Base-by-base conservation (phyloP, 2,329 filamentous ascomycete genomes). In the Berkeleyomyces rouxiae region DNA sequence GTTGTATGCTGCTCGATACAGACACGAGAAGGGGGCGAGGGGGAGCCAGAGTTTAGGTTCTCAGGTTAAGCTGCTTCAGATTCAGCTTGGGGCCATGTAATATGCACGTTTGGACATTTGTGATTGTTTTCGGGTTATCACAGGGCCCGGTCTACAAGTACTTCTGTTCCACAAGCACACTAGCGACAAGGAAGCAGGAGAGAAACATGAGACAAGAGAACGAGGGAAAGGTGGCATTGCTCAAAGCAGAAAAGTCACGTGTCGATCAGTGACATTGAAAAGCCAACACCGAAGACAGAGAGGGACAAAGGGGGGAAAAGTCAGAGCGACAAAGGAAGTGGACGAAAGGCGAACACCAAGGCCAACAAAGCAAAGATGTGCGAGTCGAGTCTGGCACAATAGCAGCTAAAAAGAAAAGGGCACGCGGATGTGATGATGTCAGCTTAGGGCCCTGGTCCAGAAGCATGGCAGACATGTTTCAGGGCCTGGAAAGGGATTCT, bases 91-190 rank as follows among this genome's bases (percentile, higher is more conserved):
- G 51, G 51, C 51, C 23, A 23, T 1, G 23, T 23, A 23, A 55
- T 55, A 55, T 55, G 51, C 51, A 55, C 33, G 51, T 55, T 55
- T 55, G 51, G 51, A 55, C 51, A 55, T 55, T 39, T 55, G 33
- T 16, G 33, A n/a, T 16, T n/a, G 39, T 55, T n/a, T 31, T 55
- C 51, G 31, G 51, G 51, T 55, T 37, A n/a, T 11, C 39, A 13
- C 4, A 55, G 51, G 39, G 33, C 51, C 13, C 4, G 33, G 51
- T 37, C 31, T 16, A 16, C 46, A 49, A n/a, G 31, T 23, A 49
- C 33, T 37, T 39, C 36, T 39, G 33, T 55, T 55, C 10, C 33
- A 55, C 51, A 39, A 36, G 33, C n/a, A 55, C 36, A 36, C 33
- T 13, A 37, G 39, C n/a, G 51, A 44, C 42, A 44, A 1, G 7